Evolutionary conservation across 2,329 filamentous ascomycete genomes (phyloP).

Genomic region (Trichoderma oligosporum): DNA sequence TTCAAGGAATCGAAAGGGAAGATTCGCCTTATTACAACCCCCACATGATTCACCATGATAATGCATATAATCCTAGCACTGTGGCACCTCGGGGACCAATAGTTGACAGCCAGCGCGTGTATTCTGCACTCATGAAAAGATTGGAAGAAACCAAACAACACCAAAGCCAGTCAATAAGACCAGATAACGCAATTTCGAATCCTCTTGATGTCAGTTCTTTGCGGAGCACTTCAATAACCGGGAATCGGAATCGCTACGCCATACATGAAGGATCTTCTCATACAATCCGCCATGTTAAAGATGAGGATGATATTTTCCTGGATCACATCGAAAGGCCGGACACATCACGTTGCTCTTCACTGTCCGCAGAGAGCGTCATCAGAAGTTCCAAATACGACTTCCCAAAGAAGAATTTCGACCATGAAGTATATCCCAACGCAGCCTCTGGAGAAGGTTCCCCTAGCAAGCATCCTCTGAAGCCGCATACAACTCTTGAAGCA

Average conservation of each 20-base stretch:
- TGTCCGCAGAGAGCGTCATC: neutral
- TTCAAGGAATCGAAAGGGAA: slow-evolving; percentile 51
- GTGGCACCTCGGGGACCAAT: slow-evolving; percentile 23
- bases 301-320: slow-evolving; percentile 35
- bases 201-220: neutral
- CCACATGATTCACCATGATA: neutral
- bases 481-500: slow-evolving; percentile 21
- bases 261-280: slow-evolving; percentile 21
- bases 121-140: slow-evolving; percentile 60
- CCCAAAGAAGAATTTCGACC: neutral
- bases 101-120: slow-evolving; percentile 57
- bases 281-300: slow-evolving; percentile 34
- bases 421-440: slow-evolving; percentile 19
- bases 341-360: neutral
- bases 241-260: neutral
- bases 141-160: slow-evolving; percentile 40
- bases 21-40: slow-evolving; percentile 32
- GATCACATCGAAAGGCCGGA: slow-evolving; percentile 8
- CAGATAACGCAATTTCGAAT: neutral
- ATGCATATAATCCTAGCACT: too few relatives aligned
- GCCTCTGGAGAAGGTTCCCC: slow-evolving; percentile 21
- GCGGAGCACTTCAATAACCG: neutral
- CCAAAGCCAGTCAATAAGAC: neutral
- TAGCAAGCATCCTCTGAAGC: slow-evolving; percentile 3
- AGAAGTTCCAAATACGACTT: neutral